Evolutionary conservation across 352 stramenopile species (phyloP).

Genomic region (Pythium sp.): DNA sequence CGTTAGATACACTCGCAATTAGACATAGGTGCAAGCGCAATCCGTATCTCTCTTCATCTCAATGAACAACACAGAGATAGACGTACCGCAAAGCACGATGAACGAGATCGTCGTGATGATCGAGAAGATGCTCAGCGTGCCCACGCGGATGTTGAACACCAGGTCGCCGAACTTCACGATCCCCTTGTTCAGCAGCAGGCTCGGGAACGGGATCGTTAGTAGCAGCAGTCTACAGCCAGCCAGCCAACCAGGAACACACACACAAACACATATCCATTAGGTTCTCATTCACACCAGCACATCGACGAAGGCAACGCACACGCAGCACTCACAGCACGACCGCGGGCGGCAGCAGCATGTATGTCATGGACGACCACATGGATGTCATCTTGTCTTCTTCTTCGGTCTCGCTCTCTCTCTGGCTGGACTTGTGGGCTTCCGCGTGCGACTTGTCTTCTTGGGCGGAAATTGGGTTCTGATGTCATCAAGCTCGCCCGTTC

Average conservation of each 20-base stretch:
- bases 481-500: background rate
- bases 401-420: background rate
- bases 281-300: background rate
- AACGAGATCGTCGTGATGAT: constrained; percentile 78
- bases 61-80: background rate
- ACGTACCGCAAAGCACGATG: constrained; percentile 45
- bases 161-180: constrained; percentile 75
- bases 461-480: constrained; percentile 10
- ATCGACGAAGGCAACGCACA: background rate
- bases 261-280: constrained; percentile 3
- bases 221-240: constrained; percentile 49
- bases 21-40: background rate
- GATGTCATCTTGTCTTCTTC: constrained; percentile 37
- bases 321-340: constrained; percentile 56
- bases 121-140: constrained; percentile 67
- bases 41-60: background rate
- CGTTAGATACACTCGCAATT: background rate
- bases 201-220: constrained; percentile 75
- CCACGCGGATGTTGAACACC: constrained; percentile 72
- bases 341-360: constrained; percentile 71
- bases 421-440: background rate
- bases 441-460: background rate
- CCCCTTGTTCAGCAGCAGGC: constrained; percentile 51
- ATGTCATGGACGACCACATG: constrained; percentile 78
- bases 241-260: constrained; percentile 13